Evolutionary conservation across 805 yeast species (phyloP).

Genomic region (Teunomyces panamensis): DNA sequence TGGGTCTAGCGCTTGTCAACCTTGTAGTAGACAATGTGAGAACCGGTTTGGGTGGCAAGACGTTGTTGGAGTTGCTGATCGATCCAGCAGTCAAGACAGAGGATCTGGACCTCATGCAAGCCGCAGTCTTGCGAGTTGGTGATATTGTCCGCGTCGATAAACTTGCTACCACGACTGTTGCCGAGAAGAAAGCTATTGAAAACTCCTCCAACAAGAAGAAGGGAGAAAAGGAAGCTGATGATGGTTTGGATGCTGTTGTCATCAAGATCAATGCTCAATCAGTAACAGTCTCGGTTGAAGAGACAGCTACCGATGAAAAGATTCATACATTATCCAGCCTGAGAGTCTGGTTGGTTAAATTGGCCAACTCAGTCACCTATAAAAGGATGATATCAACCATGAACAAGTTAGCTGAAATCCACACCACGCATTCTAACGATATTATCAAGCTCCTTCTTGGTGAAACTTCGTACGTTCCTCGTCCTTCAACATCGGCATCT

Average conservation of each 20-base stretch:
- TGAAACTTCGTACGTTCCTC: constrained; percentile 25
- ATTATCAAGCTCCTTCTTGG: constrained; percentile 49
- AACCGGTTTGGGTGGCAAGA: constrained; percentile 79
- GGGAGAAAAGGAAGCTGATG: constrained; percentile 20
- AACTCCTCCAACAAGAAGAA: constrained; percentile 18
- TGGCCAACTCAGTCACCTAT: constrained; percentile 68
- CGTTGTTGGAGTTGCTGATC: constrained; percentile 57
- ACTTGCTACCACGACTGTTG: constrained; percentile 26
- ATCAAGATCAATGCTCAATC: constrained; percentile 47
- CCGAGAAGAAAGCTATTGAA: constrained; percentile 16
- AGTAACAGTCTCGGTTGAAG: constrained; percentile 61
- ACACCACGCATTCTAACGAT: constrained; percentile 25
- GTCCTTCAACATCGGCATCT: not conserved
- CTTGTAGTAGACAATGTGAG: constrained; percentile 57
- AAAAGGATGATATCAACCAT: constrained; percentile 77
- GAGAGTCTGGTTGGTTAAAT: constrained; percentile 65
- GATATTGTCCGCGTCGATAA: constrained; percentile 68
- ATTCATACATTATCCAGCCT: constrained; percentile 42
- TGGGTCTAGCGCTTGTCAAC: constrained; percentile 76
- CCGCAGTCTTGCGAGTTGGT: constrained; percentile 64
- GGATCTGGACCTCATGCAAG: constrained; percentile 29
- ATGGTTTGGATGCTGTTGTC: constrained; percentile 61
- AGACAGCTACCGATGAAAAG: constrained; percentile 44
- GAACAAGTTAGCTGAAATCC: constrained; percentile 57
- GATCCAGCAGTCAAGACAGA: constrained; percentile 46